Percentiles rank a stretch among this genome's conserved stretches.
Conservation (phyloP, 2,329 filamentous ascomycete genomes). For the Corniculantispora saksenae region DNA sequence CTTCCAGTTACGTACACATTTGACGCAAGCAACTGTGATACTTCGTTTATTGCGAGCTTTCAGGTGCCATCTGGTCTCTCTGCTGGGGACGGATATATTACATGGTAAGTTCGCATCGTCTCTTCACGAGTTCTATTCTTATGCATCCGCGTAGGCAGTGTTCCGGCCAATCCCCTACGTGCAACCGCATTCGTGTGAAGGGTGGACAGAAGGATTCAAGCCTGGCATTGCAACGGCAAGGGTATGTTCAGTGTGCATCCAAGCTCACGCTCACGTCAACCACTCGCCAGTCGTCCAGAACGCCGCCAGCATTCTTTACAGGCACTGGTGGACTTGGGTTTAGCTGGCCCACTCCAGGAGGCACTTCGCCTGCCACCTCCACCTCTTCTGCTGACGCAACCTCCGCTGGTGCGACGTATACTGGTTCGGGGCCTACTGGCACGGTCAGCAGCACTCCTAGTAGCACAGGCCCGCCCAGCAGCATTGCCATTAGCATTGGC, state of each 20-base stretch:
- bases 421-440: not conserved
- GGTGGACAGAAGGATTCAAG: not conserved
- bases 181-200: not conserved
- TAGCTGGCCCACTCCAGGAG: not conserved
- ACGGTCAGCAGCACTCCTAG: not conserved
- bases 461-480: too few species aligned
- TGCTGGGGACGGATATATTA: not conserved
- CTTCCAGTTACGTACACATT: not conserved
- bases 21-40: not conserved
- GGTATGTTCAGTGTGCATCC: not conserved
- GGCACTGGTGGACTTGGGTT: not conserved
- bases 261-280: not conserved
- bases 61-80: not conserved
- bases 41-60: not conserved
- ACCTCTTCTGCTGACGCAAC: not conserved
- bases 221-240: not conserved
- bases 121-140: not conserved
- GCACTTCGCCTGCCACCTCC: not conserved
- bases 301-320: not conserved
- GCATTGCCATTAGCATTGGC: too few species aligned
- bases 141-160: not conserved
- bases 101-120: not conserved
- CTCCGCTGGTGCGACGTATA: not conserved
- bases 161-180: not conserved
- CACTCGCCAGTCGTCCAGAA: not conserved